Evolutionary conservation across 2,329 filamentous ascomycete species (phyloP).

Genomic region (Penicillium vulpinum): DNA sequence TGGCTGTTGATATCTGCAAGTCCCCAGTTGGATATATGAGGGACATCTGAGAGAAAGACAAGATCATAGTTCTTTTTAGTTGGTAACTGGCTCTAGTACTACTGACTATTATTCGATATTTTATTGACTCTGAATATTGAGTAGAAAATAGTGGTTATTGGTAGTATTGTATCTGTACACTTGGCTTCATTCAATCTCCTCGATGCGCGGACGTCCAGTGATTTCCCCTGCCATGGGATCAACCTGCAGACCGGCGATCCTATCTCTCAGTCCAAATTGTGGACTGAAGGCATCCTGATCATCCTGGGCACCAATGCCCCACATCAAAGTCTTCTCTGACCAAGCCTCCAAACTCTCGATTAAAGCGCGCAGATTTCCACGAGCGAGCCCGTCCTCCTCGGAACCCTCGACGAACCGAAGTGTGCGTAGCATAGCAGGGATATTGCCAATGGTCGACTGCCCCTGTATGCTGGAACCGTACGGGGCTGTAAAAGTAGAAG

Average conservation of each 20-base stretch:
- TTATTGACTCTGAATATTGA: background rate
- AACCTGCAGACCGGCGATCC: constrained; percentile 41
- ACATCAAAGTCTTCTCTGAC: constrained; percentile 45
- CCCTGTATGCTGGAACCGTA: constrained; percentile 3
- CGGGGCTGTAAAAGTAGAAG: background rate
- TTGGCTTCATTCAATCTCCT: constrained; percentile 43
- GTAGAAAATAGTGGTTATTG: no score
- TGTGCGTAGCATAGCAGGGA: constrained; percentile 40
- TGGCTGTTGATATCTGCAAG: background rate
- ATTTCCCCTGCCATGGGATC: constrained; percentile 33
- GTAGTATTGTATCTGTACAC: background rate
- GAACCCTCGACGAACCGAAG: constrained; percentile 39
- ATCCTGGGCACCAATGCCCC: constrained; percentile 35
- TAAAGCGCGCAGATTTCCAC: constrained; percentile 42
- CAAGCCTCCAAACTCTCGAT: constrained; percentile 46
- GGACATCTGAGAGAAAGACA: background rate
- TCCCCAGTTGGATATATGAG: background rate
- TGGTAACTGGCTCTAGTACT: background rate
- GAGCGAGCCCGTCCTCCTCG: constrained; percentile 42
- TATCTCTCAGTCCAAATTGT: constrained; percentile 38
- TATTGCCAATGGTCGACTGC: constrained; percentile 37
- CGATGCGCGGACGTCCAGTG: constrained; percentile 36
- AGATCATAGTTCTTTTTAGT: background rate
- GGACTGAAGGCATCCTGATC: constrained; percentile 18
- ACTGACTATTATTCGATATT: background rate